Base-by-base conservation (phyloP, 805 yeast genomes). In the Starmerella cellae region DNA sequence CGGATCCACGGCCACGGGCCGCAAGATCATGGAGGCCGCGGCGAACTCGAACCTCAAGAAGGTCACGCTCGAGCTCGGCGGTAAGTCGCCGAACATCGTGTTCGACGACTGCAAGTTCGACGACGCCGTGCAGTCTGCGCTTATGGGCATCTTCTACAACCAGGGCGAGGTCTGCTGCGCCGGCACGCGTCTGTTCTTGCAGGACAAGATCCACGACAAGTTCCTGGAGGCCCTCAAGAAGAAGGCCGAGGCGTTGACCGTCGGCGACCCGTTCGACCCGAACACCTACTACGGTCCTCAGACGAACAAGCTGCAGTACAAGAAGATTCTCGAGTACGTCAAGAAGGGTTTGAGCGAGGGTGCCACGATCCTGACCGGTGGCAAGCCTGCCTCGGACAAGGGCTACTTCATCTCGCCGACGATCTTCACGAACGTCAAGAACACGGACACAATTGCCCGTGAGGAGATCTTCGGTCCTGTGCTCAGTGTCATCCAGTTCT, bases 131-230 rank as follows among this genome's bases (percentile, higher is more conserved):
- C 69, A 75, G 49, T 73, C 75, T 68, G 77, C 83, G 51, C 71
- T 82, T 36, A 60, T 71, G 42, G 95, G 94, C 61, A 81, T 85
- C 56, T 82, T 81, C 72, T 82, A 73, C 71, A 87, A 87, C 70
- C 77, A 87, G 59, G 97, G 97, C 65, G 95, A 87, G 68, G 91
- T 85, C 44, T 87, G 97, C 66, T 79, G 87, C 56, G 95, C 95
- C 24, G 88, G 94, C 54, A 84, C 95, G 38, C 77, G 97, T 67
- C 66, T 85, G 51, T 82, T 82, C 61, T 80, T 85, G 45, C 94
- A 88, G 63, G 88, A 80, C 52, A 73, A 74, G 30, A 69, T 83
- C 50, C 82, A 87, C 65, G 94, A 85, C 48, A 68, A 75, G 59
- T 73, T 84, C 48, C 59, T 83, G 45, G 67, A 65, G 29, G 73